These are phyloP conservation scores for Colletotrichum cereale DNA, from an alignment of 2,329 filamentous ascomycete species.

Conservation along the genomic window DNA sequence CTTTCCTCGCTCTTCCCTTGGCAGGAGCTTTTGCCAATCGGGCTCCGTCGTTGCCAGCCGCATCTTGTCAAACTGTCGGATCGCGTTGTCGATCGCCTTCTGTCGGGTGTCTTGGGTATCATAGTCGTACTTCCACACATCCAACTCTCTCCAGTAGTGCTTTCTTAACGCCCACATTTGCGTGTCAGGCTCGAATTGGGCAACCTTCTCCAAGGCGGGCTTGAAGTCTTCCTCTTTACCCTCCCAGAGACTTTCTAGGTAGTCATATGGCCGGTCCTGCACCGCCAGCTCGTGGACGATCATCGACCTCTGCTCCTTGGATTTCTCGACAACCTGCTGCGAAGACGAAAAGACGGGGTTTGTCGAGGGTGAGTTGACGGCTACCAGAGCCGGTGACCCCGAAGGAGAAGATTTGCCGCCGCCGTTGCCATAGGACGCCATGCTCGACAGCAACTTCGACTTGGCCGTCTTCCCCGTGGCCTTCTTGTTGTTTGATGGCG, in stretches of 20 bases:
- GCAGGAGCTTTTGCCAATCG: constrained; percentile 72
- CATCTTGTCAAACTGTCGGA: constrained; percentile 70
- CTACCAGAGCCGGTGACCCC: constrained; percentile 66
- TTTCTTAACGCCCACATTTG: constrained; percentile 69
- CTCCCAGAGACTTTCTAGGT: constrained; percentile 63
- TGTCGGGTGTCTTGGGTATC: constrained; percentile 66
- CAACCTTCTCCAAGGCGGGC: constrained; percentile 68
- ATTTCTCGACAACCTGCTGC: constrained; percentile 64
- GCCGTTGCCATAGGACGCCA: constrained; percentile 50
- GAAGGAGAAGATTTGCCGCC: constrained; percentile 59
- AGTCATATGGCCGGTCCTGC: constrained; percentile 62
- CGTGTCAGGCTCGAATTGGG: constrained; percentile 60
- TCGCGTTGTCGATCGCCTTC: constrained; percentile 71
- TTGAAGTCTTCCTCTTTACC: constrained; percentile 67
- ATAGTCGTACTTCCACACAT: constrained; percentile 74
- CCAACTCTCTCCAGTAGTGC: constrained; percentile 72
- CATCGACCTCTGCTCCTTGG: constrained; percentile 64
- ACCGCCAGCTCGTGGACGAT: constrained; percentile 73
- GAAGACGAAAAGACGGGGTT: constrained; percentile 63
- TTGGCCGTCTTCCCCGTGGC: constrained; percentile 54
- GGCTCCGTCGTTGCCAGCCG: constrained; percentile 67
- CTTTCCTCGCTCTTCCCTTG: constrained; percentile 68
- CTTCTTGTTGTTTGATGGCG: constrained; percentile 49
- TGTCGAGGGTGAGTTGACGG: constrained; percentile 65
- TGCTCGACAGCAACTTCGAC: constrained; percentile 56